A percentile compares a stretch with the other conserved stretches of the same genome.
Evolutionary conservation across 768 basidiomycete species (phyloP).

Genomic region (Leccinellum albellum): DNA sequence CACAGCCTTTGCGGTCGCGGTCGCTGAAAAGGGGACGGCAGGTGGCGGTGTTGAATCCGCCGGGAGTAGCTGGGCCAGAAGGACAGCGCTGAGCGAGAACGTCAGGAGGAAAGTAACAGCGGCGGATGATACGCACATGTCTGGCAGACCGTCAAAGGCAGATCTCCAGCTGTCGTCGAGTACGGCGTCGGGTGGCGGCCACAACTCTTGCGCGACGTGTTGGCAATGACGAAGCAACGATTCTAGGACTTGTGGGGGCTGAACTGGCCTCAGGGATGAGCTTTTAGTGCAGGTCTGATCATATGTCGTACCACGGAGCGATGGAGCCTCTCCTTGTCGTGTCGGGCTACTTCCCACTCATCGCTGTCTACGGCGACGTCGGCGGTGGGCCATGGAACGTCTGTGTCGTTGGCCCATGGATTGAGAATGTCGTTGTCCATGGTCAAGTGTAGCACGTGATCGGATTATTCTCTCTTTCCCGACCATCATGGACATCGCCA

Average conservation of each 20-base stretch:
- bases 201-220: conserved; percentile 49
- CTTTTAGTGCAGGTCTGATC: conserved; percentile 8
- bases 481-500: conserved; percentile 26
- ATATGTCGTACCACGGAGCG: conserved; percentile 55
- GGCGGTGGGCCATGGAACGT: background rate
- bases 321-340: conserved; percentile 36
- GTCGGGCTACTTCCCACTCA: conserved; percentile 58
- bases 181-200: conserved; percentile 37
- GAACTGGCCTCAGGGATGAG: conserved; percentile 17
- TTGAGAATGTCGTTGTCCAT: conserved; percentile 53
- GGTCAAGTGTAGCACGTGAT: conserved; percentile 18
- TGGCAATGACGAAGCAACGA: conserved; percentile 50
- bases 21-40: conserved; percentile 47
- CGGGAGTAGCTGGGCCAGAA: conserved; percentile 46
- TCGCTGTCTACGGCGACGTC: background rate
- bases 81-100: conserved; percentile 34
- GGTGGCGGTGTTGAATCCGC: conserved; percentile 49
- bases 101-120: background rate
- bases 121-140: conserved; percentile 48
- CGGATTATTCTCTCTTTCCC: conserved; percentile 7
- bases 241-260: conserved; percentile 48
- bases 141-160: conserved; percentile 48
- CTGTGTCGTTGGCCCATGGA: conserved; percentile 64
- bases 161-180: conserved; percentile 36
- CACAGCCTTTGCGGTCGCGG: conserved; percentile 55